phyloP scores from a whole-genome alignment of 208 protist species.

The Polymyxa betae region DNA sequence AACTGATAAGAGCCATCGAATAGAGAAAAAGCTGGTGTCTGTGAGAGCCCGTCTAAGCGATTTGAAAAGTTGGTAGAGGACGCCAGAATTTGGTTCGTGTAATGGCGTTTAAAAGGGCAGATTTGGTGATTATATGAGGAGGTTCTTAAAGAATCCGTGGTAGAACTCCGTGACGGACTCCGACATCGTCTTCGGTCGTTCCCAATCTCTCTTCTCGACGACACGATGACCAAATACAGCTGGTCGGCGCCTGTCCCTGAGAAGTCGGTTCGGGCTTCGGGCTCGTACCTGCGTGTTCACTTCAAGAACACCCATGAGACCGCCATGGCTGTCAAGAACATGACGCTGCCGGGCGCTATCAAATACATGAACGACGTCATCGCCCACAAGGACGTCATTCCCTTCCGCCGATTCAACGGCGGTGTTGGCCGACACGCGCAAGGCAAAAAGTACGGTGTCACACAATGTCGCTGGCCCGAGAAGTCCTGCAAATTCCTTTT shows the following conservation, averaged over 20 bases:
- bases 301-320: constrained; percentile 89
- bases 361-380: constrained; percentile 82
- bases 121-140: too few species aligned
- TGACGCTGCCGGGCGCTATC: constrained; percentile 76
- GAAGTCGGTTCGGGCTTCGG: constrained; percentile 75
- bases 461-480: constrained; percentile 81
- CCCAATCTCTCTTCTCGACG: background rate
- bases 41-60: too few species aligned
- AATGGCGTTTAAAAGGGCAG: too few species aligned
- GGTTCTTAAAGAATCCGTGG: too few species aligned
- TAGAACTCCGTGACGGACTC: constrained; percentile 4
- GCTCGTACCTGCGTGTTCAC: constrained; percentile 80
- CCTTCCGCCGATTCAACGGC: constrained; percentile 81
- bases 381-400: constrained; percentile 80
- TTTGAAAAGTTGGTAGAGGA: too few species aligned
- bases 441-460: constrained; percentile 68
- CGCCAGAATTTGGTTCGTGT: too few species aligned
- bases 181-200: background rate
- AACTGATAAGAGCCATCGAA: too few species aligned
- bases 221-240: constrained; percentile 68
- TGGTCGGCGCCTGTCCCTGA: constrained; percentile 66
- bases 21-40: too few species aligned
- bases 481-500: constrained; percentile 81
- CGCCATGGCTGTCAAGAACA: constrained; percentile 78
- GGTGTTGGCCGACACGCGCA: constrained; percentile 60